A percentile compares a stretch with the other conserved stretches of the same genome.
Evolutionary conservation across 495 filamentous ascomycete genomes (phyloP).

Genomic region (Lasiosphaeria ovina): DNA sequence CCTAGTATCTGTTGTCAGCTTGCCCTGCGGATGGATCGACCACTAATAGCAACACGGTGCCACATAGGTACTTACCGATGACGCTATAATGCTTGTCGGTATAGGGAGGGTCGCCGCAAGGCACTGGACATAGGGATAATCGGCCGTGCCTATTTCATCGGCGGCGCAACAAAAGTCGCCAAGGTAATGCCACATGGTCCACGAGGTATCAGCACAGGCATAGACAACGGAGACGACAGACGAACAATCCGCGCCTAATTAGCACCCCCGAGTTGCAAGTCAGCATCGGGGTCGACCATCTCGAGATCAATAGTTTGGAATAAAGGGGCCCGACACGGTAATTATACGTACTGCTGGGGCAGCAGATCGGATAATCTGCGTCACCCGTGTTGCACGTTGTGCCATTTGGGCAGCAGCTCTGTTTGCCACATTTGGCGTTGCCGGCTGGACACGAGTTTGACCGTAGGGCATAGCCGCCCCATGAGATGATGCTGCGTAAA

Average conservation of each 20-base stretch:
- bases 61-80: not conserved
- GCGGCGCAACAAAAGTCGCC: not conserved
- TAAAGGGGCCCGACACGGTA: not conserved
- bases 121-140: not conserved
- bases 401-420: not conserved
- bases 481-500: not conserved
- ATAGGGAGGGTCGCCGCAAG: not conserved
- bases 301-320: not conserved
- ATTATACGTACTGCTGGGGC: not conserved
- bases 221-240: not conserved
- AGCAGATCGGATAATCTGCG: not conserved
- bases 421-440: not conserved
- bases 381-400: not conserved
- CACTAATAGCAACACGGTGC: too few relatives aligned
- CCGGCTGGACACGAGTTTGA: not conserved
- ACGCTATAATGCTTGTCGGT: not conserved
- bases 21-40: too few relatives aligned
- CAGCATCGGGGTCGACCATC: too few relatives aligned
- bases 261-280: not conserved
- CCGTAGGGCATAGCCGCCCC: not conserved
- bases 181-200: not conserved
- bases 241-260: not conserved
- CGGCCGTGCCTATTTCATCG: not conserved
- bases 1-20: too few relatives aligned
- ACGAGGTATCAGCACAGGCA: not conserved